Conservation (phyloP, 208 protist species). For the Leishmania gerbilli region DNA sequence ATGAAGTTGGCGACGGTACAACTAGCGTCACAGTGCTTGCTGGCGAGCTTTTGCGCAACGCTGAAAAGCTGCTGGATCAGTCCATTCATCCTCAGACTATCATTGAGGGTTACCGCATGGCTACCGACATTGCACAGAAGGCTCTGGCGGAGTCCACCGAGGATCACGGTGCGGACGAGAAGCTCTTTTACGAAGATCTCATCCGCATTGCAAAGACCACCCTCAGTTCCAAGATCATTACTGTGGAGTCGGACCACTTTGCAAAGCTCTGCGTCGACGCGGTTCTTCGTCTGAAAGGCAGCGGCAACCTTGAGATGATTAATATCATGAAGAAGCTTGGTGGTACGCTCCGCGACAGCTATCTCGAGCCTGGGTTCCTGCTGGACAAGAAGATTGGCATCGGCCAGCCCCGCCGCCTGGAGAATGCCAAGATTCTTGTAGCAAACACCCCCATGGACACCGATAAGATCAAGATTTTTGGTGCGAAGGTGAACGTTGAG, state of each 20-base stretch:
- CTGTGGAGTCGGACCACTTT: constrained; percentile 98
- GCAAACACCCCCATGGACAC: constrained; percentile 99
- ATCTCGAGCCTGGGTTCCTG: constrained; percentile 99
- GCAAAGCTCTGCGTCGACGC: constrained; percentile 99
- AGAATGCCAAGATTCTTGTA: constrained; percentile 99
- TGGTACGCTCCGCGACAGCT: constrained; percentile 97
- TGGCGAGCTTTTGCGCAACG: constrained; percentile 98
- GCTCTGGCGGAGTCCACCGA: constrained; percentile 76
- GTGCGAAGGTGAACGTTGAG: constrained; percentile 95
- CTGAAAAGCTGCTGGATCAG: constrained; percentile 97
- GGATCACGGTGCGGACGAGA: constrained; percentile 87
- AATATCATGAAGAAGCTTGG: constrained; percentile 99
- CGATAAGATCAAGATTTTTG: constrained; percentile 99
- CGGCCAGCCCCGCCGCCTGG: constrained; percentile 96
- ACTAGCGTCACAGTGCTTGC: constrained; percentile 99
- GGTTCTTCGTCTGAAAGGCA: constrained; percentile 95
- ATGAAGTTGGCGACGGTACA: constrained; percentile 99
- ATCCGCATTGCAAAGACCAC: constrained; percentile 99
- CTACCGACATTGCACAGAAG: constrained; percentile 78
- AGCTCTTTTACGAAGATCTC: constrained; percentile 96
- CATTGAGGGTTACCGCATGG: constrained; percentile 94
- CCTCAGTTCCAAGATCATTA: constrained; percentile 99
- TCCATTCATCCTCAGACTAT: constrained; percentile 99
- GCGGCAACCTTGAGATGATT: constrained; percentile 98
- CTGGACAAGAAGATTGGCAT: constrained; percentile 99